Percentiles rank a stretch among this genome's conserved stretches.
These are phyloP conservation scores for Betula pendula DNA, from an alignment of 306 rosid species.

Conservation along the genomic window DNA sequence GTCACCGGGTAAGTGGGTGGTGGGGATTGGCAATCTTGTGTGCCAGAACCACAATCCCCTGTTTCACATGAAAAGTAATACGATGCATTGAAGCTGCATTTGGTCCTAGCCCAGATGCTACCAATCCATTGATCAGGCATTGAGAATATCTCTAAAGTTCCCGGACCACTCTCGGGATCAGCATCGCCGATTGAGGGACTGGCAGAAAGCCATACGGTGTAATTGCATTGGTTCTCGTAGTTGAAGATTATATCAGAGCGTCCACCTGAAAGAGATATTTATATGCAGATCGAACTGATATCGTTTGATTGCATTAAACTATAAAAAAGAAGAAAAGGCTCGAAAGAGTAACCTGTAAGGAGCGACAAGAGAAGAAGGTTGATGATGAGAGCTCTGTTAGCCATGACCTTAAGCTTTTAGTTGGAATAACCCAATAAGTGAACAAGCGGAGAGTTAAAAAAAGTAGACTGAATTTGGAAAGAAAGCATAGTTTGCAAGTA, in stretches of 20 bases:
- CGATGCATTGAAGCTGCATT: constrained; percentile 10
- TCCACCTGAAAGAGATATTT: constrained; percentile 30
- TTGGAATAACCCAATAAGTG: too few relatives aligned
- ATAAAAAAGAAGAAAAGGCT: too few relatives aligned
- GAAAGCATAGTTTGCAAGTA: too few relatives aligned
- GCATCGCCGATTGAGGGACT: constrained; percentile 27
- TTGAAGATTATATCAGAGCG: constrained; percentile 18
- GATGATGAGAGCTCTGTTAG: not conserved
- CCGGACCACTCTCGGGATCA: not conserved
- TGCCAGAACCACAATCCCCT: constrained; percentile 27
- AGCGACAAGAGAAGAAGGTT: not conserved
- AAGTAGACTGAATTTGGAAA: too few relatives aligned
- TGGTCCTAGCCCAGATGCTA: constrained; percentile 27
- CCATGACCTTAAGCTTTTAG: not conserved
- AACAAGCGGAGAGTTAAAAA: too few relatives aligned
- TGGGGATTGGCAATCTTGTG: not conserved
- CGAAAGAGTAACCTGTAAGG: too few relatives aligned
- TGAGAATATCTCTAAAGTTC: not conserved
- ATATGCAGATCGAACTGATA: too few relatives aligned
- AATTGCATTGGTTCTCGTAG: constrained; percentile 7
- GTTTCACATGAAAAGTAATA: constrained; percentile 31
- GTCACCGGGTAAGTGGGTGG: constrained; percentile 34
- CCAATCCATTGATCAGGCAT: constrained; percentile 36
- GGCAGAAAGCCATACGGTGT: constrained; percentile 7
- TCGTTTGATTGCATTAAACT: too few relatives aligned